Evolutionary conservation across 257 asterid species (phyloP), one percentile per base, ranked within the genome.

Genomic region (Mitragyna speciosa): DNA sequence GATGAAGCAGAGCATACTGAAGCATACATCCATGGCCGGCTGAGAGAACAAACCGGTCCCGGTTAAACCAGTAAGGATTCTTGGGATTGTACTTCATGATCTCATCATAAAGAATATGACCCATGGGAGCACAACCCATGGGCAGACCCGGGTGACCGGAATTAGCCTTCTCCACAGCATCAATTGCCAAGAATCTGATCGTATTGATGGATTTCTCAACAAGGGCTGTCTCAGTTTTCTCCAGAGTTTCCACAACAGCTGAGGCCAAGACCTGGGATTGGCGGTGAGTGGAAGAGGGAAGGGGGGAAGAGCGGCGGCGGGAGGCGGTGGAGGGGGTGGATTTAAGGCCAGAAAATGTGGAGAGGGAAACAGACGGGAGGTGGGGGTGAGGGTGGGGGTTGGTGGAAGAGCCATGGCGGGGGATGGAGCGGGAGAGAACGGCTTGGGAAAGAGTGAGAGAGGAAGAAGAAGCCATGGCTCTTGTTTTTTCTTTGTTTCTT

Each of bases 11-110:
- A 15, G 96, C 97, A 75, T 92, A 91, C 82, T 90, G 97, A 1
- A 92, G 90, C 96, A 92, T 92, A 89, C 93, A 91, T 31, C 88
- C 99, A 75, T 95, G 99, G 12, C 99, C 99, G 76, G 99, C 99
- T 65, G 99, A 95, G 68, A 95, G 92, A 68, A 95, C 97, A 54
- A 95, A 95, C 63, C 99, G 89, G 74, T 95, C 99, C 9, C 99
- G 90, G 75, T 93, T 93, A 70, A 95, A 93, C 99, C 99, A 95
- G 65, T 89, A 92, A 33, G 99, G 97, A 41, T 95, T 93, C 91
- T 91, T 95, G n/a, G 99, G 99, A 77, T 93, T 93, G 80, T 90
- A 93, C 91, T 84, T 93, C 99, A 95, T 92, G 58, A 95, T 90
- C 88, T 93, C 98, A 76, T 95, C 98, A 83, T 91, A 95, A 88